phyloP scores from a whole-genome alignment of 768 basidiomycete genomes.

The Phanerodontia chrysosporium region DNA sequence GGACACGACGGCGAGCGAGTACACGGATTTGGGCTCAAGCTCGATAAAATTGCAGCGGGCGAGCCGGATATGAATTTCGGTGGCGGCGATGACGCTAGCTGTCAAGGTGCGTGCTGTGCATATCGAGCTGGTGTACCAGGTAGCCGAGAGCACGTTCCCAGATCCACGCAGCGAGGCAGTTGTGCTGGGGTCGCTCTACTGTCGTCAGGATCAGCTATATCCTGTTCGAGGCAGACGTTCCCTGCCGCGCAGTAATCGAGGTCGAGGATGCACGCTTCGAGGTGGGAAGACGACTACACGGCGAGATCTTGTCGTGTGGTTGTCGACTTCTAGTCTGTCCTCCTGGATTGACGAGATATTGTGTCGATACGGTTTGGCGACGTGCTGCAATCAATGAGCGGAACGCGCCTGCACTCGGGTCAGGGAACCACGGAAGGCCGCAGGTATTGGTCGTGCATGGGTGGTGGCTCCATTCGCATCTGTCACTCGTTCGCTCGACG shows the following conservation, averaged over 20 bases:
- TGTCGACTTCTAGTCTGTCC: slow-evolving; percentile 1
- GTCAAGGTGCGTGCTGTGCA: not conserved
- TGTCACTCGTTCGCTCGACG: not conserved
- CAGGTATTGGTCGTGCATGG: not conserved
- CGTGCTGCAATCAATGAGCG: slow-evolving; percentile 1
- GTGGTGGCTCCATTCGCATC: not conserved
- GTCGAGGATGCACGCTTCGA: not conserved
- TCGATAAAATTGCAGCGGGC: not conserved
- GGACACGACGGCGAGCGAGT: not conserved
- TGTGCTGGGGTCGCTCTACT: not conserved
- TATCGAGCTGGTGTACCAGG: not conserved
- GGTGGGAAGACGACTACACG: slow-evolving; percentile 4
- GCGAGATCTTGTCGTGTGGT: not conserved
- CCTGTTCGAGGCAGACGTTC: slow-evolving; percentile 6
- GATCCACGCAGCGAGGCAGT: slow-evolving; percentile 3
- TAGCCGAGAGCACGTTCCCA: not conserved
- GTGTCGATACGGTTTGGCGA: not conserved
- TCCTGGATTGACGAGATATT: not conserved
- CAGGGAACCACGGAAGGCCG: slow-evolving; percentile 6
- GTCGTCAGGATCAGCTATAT: slow-evolving; percentile 8
- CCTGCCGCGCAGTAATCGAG: slow-evolving; percentile 6
- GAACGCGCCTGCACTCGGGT: slow-evolving; percentile 1
- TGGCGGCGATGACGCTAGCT: not conserved
- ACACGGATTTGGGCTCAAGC: not conserved
- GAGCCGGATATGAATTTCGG: not conserved